phyloP scores from a whole-genome alignment of 2,329 filamentous ascomycete species.

The Aspergillus sp. region DNA sequence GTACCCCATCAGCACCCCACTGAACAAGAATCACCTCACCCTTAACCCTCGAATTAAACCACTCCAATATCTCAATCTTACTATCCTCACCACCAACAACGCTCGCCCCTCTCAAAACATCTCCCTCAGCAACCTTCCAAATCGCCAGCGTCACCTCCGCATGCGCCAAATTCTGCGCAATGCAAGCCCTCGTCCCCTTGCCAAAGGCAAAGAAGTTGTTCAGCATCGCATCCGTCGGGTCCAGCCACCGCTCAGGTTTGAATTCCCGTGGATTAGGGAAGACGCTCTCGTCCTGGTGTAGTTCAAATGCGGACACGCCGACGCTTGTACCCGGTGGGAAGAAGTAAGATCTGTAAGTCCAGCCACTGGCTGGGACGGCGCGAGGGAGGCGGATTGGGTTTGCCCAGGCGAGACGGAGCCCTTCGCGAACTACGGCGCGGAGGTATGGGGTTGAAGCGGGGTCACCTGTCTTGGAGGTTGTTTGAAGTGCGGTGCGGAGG shows the following conservation, averaged over 20 bases:
- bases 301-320: constrained; percentile 45
- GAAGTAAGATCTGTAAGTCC: constrained; percentile 37
- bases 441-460: constrained; percentile 44
- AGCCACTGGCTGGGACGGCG: constrained; percentile 44
- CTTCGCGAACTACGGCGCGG: constrained; percentile 51
- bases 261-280: constrained; percentile 48
- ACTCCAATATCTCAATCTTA: constrained; percentile 53
- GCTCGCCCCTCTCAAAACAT: constrained; percentile 47
- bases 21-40: constrained; percentile 46
- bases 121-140: constrained; percentile 43
- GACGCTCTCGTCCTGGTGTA: constrained; percentile 48
- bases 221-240: constrained; percentile 40
- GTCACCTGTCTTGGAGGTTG: constrained; percentile 14
- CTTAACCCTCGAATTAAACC: constrained; percentile 57
- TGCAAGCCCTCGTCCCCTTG: constrained; percentile 49
- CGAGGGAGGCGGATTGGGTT: constrained; percentile 54
- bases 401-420: constrained; percentile 51
- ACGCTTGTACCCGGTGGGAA: constrained; percentile 49
- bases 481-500: constrained; percentile 36
- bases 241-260: constrained; percentile 51
- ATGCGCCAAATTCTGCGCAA: constrained; percentile 51
- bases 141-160: constrained; percentile 46
- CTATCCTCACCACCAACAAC: constrained; percentile 30
- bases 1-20: background rate
- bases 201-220: constrained; percentile 52